These are phyloP conservation scores for Mycena indigotica DNA, from an alignment of 768 basidiomycete species.

Conservation along the genomic window DNA sequence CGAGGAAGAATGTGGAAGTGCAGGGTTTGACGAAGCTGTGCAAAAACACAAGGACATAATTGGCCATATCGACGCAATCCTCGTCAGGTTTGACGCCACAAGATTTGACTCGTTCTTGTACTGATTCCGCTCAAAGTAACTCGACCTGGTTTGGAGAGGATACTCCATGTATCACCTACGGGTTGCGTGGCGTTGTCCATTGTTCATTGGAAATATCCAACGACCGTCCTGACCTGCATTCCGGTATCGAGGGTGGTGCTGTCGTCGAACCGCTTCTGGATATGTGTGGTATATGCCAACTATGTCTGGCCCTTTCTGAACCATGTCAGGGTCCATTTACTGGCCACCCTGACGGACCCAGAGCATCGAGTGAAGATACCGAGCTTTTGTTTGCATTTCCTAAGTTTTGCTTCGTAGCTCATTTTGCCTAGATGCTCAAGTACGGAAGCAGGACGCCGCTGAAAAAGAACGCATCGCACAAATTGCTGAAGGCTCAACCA, in stretches of 20 bases:
- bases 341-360: slow-evolving; percentile 68
- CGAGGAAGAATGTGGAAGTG: slow-evolving; percentile 94
- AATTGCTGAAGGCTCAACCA: slow-evolving; percentile 55
- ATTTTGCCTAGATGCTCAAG: slow-evolving; percentile 62
- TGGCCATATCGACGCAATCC: slow-evolving; percentile 84
- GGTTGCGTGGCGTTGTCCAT: slow-evolving; percentile 91
- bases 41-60: slow-evolving; percentile 75
- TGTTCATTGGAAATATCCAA: slow-evolving; percentile 80
- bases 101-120: not conserved
- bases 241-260: slow-evolving; percentile 91
- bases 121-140: slow-evolving; percentile 54
- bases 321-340: slow-evolving; percentile 65
- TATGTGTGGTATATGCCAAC: too few species aligned
- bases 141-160: slow-evolving; percentile 96
- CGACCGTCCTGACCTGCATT: slow-evolving; percentile 80
- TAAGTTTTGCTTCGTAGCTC: not conserved
- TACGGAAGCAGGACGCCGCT: slow-evolving; percentile 65
- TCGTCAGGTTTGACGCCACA: slow-evolving; percentile 63
- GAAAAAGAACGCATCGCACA: slow-evolving; percentile 74
- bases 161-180: slow-evolving; percentile 92
- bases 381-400: slow-evolving; percentile 64
- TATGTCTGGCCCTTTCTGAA: slow-evolving; percentile 20
- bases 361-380: slow-evolving; percentile 68
- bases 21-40: slow-evolving; percentile 82
- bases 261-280: slow-evolving; percentile 90